Evolutionary conservation across 768 basidiomycete species (phyloP).

Genomic region (Strobilomyces dryophilus): DNA sequence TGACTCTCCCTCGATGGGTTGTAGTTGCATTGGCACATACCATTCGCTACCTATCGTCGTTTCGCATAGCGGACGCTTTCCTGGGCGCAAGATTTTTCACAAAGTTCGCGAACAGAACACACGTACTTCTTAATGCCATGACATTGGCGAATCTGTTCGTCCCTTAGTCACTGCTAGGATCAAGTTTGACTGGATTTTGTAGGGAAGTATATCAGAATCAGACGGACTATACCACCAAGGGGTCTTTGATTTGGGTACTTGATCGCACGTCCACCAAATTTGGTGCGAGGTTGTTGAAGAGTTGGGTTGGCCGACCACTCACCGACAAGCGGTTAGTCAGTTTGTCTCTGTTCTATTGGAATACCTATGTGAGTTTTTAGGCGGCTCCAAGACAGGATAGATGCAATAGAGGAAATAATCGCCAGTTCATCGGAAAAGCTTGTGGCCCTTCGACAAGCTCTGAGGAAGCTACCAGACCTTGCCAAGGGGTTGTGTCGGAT

Average conservation of each 20-base stretch:
- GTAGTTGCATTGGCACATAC: conserved; percentile 70
- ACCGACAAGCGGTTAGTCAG: conserved; percentile 57
- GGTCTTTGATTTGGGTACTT: conserved; percentile 81
- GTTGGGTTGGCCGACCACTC: conserved; percentile 86
- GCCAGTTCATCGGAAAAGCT: conserved; percentile 57
- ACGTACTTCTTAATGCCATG: conserved; percentile 88
- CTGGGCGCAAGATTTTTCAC: conserved; percentile 74
- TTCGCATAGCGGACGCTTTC: conserved; percentile 76
- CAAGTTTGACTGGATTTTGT: neutral
- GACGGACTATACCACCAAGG: conserved; percentile 67
- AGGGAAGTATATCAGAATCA: conserved; percentile 92
- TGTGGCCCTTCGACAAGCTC: conserved; percentile 59
- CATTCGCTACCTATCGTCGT: conserved; percentile 65
- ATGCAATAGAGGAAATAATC: conserved; percentile 83
- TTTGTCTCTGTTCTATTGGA: neutral
- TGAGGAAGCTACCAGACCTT: conserved; percentile 81
- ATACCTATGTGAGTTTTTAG: conserved; percentile 36
- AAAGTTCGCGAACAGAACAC: conserved; percentile 67
- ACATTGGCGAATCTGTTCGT: conserved; percentile 75
- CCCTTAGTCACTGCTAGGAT: neutral
- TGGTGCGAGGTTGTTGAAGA: conserved; percentile 76
- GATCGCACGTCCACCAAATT: conserved; percentile 87
- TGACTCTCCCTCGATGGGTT: conserved; percentile 66
- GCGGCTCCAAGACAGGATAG: conserved; percentile 66
- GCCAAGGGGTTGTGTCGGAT: conserved; percentile 82